These are phyloP conservation scores for Pulveroboletus sp. DNA, from an alignment of 768 basidiomycete genomes.

Conservation along the genomic window DNA sequence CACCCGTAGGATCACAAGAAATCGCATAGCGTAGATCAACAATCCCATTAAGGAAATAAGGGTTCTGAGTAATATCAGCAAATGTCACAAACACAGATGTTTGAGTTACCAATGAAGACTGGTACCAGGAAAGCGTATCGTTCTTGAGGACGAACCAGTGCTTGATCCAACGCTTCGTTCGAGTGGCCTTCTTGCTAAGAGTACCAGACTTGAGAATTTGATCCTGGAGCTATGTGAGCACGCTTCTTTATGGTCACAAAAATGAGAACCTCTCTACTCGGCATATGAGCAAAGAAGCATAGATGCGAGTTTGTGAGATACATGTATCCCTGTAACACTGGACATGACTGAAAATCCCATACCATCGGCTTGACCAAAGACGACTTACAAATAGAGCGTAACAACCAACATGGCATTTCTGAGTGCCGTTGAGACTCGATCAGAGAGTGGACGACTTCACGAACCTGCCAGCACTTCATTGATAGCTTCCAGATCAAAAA, in stretches of 20 bases:
- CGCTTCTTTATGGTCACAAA: background rate
- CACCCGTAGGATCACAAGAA: slow-evolving; percentile 74
- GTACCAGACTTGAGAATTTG: slow-evolving; percentile 90
- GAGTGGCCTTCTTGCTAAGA: slow-evolving; percentile 79
- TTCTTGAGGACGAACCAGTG: slow-evolving; percentile 98
- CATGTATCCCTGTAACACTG: slow-evolving; percentile 96
- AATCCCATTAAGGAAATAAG: slow-evolving; percentile 96
- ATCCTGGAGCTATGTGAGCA: slow-evolving; percentile 48
- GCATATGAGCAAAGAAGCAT: slow-evolving; percentile 97
- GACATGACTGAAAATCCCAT: slow-evolving; percentile 1
- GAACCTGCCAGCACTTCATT: slow-evolving; percentile 81
- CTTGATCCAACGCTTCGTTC: slow-evolving; percentile 89
- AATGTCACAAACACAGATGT: slow-evolving; percentile 1
- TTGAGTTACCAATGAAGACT: slow-evolving; percentile 74
- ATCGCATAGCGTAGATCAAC: slow-evolving; percentile 93
- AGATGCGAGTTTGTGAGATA: slow-evolving; percentile 90
- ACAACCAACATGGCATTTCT: slow-evolving; percentile 94
- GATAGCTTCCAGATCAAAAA: slow-evolving; percentile 78
- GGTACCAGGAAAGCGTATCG: slow-evolving; percentile 95
- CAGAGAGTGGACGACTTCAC: slow-evolving; percentile 18
- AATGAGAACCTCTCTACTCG: slow-evolving; percentile 68
- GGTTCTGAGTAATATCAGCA: slow-evolving; percentile 55
- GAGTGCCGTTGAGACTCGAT: slow-evolving; percentile 11
- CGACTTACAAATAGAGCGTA: slow-evolving; percentile 81
- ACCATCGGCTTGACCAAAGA: background rate